Evolutionary conservation across 208 protist species (phyloP), one percentile per base, ranked within the genome.

Genomic region (Blastocrithidia nonstop): DNA sequence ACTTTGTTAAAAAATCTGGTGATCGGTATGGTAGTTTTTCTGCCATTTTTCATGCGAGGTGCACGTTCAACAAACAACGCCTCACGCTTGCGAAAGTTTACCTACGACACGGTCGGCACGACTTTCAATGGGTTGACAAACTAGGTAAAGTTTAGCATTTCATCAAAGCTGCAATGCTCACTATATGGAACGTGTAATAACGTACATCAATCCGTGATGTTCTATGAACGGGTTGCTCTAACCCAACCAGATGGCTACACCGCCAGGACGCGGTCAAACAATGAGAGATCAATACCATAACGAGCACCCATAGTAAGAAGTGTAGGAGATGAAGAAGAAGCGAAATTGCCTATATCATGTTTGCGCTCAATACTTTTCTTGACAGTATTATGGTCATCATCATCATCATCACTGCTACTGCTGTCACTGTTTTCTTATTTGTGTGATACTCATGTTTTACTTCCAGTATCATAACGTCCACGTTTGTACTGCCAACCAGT

Each of bases 231-330:
- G 8, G 39, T 11, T 9, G 58, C 57, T 36, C 61, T 61, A 2
- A 68, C 57, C 85, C 85, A 95, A 13, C 88, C 88, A 11, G 75
- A 93, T 1, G 85, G 81, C 43, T 78, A 57, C 24, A 95, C 74
- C 5, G 61, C 63, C 9, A 94, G 51, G 0, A 92, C 67, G 13
- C 27, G 36, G 36, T 84, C 66, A 45, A 76, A 77, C 16, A 55
- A 40, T 0, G 55, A 35, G 17, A 88, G 49, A 21, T 76, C 42
- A 31, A 88, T 40, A 8, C 16, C 44, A 1, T 78, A 20, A 0
- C 57, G 63, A 6, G 65, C 61, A 21, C 65, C 73, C 6, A 86
- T 50, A 41, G 20, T 15, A 6, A 54, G 1, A 22, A 35, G 45
- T n/a, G n/a, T n/a, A n/a, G n/a, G n/a, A n/a, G n/a, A n/a, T n/a